Conservation (phyloP, 2,329 filamentous ascomycete genomes). For the Fragosphaeria purpurea region DNA sequence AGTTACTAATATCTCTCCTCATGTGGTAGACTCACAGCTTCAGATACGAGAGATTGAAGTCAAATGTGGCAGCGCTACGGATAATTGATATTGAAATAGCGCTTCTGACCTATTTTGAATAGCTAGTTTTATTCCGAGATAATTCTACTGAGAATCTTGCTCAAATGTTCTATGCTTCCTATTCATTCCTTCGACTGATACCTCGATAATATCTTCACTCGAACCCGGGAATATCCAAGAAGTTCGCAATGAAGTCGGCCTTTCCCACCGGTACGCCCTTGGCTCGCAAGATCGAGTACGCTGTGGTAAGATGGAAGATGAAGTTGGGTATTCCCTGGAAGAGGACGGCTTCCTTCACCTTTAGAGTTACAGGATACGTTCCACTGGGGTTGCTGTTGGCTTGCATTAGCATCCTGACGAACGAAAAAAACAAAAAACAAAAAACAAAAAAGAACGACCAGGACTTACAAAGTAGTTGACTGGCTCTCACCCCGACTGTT, state of each 20-base stretch:
- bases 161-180: too few relatives aligned
- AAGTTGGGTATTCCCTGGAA: slow-evolving; percentile 44
- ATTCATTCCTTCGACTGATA: too few relatives aligned
- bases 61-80: too few relatives aligned
- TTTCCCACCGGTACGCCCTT: slow-evolving; percentile 51
- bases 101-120: too few relatives aligned
- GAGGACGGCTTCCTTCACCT: slow-evolving; percentile 28
- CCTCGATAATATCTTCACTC: too few relatives aligned
- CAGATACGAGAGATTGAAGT: too few relatives aligned
- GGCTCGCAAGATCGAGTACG: slow-evolving; percentile 45
- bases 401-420: neutral
- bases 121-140: too few relatives aligned
- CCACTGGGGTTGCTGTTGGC: slow-evolving; percentile 2
- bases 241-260: slow-evolving; percentile 34
- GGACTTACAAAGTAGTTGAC: slow-evolving; percentile 6
- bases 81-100: too few relatives aligned
- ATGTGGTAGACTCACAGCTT: too few relatives aligned
- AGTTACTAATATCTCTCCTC: too few relatives aligned
- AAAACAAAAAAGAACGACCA: neutral
- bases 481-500: slow-evolving; percentile 15
- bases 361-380: slow-evolving; percentile 5
- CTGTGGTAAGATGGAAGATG: slow-evolving; percentile 47
- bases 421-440: neutral
- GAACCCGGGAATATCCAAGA: slow-evolving; percentile 6
- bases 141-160: too few relatives aligned